Percentiles rank a stretch among this genome's conserved stretches.
Conservation (phyloP, 202 grass and related monocot genomes). For the Digitaria exilis region DNA sequence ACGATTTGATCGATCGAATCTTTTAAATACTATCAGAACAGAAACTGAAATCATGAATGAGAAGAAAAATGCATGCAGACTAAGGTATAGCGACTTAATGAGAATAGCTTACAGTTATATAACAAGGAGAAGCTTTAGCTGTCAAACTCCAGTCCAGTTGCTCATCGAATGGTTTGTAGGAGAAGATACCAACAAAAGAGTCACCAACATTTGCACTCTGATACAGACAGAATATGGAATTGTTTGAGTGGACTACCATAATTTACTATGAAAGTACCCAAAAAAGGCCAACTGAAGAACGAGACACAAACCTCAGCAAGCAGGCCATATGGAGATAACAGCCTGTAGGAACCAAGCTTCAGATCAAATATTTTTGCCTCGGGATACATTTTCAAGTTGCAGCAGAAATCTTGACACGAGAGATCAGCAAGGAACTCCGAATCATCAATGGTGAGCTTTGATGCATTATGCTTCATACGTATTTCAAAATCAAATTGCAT, state of each 20-base stretch:
- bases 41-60: constrained; percentile 30
- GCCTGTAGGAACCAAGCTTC: constrained; percentile 88
- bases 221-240: constrained; percentile 26
- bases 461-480: constrained; percentile 95
- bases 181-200: constrained; percentile 85
- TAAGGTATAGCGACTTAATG: neutral
- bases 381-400: constrained; percentile 90
- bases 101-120: constrained; percentile 82
- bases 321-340: constrained; percentile 86
- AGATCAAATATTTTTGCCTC: constrained; percentile 94
- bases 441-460: constrained; percentile 69
- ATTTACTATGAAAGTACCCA: neutral
- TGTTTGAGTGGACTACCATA: constrained; percentile 9
- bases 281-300: constrained; percentile 24
- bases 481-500: constrained; percentile 93
- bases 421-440: constrained; percentile 84
- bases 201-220: constrained; percentile 79
- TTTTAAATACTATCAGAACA: constrained; percentile 80
- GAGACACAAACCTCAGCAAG: constrained; percentile 82
- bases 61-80: constrained; percentile 33
- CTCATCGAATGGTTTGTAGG: constrained; percentile 87
- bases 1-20: constrained; percentile 87
- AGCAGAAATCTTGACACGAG: constrained; percentile 83
- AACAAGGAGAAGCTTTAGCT: constrained; percentile 95
- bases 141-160: constrained; percentile 95